Percentiles rank a stretch among this genome's conserved stretches.
Evolutionary conservation across 352 stramenopile species (phyloP).

Genomic region (Globisporangium barbulae): DNA sequence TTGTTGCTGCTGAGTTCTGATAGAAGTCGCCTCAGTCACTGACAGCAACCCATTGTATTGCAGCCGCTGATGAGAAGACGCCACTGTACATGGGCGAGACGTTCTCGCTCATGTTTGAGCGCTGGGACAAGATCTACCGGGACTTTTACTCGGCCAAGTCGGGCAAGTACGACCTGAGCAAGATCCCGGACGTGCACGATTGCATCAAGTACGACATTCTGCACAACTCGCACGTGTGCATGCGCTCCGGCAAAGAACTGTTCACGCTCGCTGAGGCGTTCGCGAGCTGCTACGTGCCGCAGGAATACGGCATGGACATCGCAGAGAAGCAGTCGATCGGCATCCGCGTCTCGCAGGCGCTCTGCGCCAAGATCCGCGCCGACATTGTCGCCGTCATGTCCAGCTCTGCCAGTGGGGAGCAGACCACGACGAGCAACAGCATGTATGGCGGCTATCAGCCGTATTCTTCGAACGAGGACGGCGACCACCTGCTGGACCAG

Average conservation of each 20-base stretch:
- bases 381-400: conserved; percentile 86
- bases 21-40: not conserved
- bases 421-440: conserved; percentile 28
- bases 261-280: conserved; percentile 94
- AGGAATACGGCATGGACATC: conserved; percentile 93
- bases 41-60: conserved; percentile 29
- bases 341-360: conserved; percentile 93
- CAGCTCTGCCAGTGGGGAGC: conserved; percentile 34
- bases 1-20: not conserved
- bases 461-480: conserved; percentile 27
- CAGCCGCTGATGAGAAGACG: conserved; percentile 80
- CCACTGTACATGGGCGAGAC: conserved; percentile 96
- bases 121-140: conserved; percentile 93
- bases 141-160: conserved; percentile 94
- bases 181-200: conserved; percentile 98
- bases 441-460: conserved; percentile 29
- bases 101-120: conserved; percentile 91
- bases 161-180: conserved; percentile 91
- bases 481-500: conserved; percentile 32
- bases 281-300: conserved; percentile 96
- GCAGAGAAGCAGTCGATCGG: conserved; percentile 95
- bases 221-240: conserved; percentile 93
- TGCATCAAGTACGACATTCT: conserved; percentile 98
- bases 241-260: conserved; percentile 89
- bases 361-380: conserved; percentile 98